phyloP scores from a whole-genome alignment of 2,329 filamentous ascomycete genomes.

The Cladosporium sp. region DNA sequence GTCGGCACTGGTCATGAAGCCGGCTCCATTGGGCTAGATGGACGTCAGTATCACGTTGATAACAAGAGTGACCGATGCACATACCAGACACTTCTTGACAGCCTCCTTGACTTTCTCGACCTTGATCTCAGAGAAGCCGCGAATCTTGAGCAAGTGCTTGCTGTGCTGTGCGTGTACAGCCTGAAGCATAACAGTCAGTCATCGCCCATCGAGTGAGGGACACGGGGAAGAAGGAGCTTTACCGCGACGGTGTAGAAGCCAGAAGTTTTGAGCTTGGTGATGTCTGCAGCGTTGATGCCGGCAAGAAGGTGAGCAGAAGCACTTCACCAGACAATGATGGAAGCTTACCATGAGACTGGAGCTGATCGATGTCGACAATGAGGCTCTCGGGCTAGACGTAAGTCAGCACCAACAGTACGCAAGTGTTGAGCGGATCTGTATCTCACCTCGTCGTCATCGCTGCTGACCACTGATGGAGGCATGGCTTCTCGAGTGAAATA shows the following conservation, averaged over 20 bases:
- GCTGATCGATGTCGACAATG: constrained; percentile 67
- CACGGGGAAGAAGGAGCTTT: constrained; percentile 29
- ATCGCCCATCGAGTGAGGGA: background rate
- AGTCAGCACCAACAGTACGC: constrained; percentile 10
- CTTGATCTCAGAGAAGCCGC: constrained; percentile 70
- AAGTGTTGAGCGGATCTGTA: background rate
- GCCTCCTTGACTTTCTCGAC: constrained; percentile 73
- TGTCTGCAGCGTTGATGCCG: constrained; percentile 67
- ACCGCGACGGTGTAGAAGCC: constrained; percentile 66
- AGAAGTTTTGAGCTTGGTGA: constrained; percentile 64
- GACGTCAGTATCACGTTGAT: background rate
- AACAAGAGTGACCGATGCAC: constrained; percentile 13
- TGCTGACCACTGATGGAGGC: constrained; percentile 56
- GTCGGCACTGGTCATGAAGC: constrained; percentile 68
- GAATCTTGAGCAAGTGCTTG: constrained; percentile 65
- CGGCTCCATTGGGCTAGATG: constrained; percentile 56
- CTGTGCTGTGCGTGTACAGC: constrained; percentile 63
- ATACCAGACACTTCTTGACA: constrained; percentile 61
- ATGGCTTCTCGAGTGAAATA: constrained; percentile 38
- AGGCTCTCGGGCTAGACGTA: constrained; percentile 47
- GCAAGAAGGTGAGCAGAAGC: background rate
- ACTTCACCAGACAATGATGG: background rate
- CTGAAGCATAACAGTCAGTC: constrained; percentile 39
- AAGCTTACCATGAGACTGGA: constrained; percentile 62
- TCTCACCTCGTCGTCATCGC: constrained; percentile 53